These are phyloP conservation scores for Fusarium robinianum DNA, from an alignment of 2,329 filamentous ascomycete genomes.

Conservation along the genomic window DNA sequence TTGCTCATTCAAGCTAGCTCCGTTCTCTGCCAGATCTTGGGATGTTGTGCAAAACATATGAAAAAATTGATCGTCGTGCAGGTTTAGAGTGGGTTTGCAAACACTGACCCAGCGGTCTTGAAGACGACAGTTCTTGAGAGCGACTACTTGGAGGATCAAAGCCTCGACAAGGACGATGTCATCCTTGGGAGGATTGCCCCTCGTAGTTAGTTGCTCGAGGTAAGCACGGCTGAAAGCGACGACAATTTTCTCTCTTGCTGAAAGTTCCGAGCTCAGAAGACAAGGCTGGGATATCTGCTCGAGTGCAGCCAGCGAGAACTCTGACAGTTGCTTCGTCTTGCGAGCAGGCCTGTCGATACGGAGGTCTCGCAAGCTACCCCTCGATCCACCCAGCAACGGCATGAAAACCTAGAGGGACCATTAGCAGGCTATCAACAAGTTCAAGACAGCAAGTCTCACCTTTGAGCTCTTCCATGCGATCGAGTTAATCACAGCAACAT, in stretches of 20 bases:
- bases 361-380: background rate
- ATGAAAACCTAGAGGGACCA: constrained; percentile 21
- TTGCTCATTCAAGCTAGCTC: background rate
- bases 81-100: constrained; percentile 5
- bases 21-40: constrained; percentile 20
- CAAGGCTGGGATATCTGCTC: background rate
- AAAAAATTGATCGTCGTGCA: constrained; percentile 5
- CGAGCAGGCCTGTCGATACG: background rate
- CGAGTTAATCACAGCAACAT: constrained; percentile 66
- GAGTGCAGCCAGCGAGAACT: background rate
- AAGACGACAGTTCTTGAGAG: constrained; percentile 15
- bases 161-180: constrained; percentile 14
- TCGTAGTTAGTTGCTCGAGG: constrained; percentile 3
- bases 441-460: constrained; percentile 39
- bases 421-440: background rate
- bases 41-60: constrained; percentile 29
- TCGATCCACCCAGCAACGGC: constrained; percentile 16
- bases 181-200: background rate
- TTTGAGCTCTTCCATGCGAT: constrained; percentile 68
- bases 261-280: background rate
- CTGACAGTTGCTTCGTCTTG: background rate
- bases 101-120: constrained; percentile 17
- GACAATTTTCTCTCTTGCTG: constrained; percentile 15
- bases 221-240: constrained; percentile 19
- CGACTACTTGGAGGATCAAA: constrained; percentile 17